Conservation (phyloP, 257 asterid species). For the Galeopsis tetrahit region DNA sequence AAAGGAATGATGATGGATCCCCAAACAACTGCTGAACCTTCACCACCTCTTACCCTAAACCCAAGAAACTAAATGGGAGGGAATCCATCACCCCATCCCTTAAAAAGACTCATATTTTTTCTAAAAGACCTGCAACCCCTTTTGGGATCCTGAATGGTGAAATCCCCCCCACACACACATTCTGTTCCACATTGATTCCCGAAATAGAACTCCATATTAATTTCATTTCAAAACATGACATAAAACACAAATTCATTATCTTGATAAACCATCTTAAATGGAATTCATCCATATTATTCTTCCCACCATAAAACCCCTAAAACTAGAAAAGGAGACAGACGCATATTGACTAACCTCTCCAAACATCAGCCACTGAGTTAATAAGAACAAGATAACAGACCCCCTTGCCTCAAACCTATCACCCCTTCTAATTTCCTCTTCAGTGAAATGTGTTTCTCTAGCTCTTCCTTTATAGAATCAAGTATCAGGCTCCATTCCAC, state of each 20-base stretch:
- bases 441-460: neutral
- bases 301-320: neutral
- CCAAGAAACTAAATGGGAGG: too few species aligned
- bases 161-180: neutral
- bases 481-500: neutral
- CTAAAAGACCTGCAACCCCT: neutral
- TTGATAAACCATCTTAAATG: neutral
- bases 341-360: neutral
- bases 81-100: too few species aligned
- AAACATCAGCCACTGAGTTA: neutral
- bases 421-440: neutral
- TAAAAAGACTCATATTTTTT: neutral
- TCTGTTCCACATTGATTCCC: neutral
- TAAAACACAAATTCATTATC: neutral
- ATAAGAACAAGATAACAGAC: neutral
- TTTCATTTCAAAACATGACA: neutral
- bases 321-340: neutral
- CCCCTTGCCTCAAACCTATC: neutral
- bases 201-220: too few species aligned
- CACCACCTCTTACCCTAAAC: neutral
- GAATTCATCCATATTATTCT: neutral
- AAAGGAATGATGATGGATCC: too few species aligned
- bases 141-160: neutral
- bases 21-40: neutral
- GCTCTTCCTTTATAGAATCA: neutral